Percentiles rank a stretch among this genome's conserved stretches.
These are phyloP conservation scores for Peziza echinospora DNA, from an alignment of 495 filamentous ascomycete genomes.

Conservation along the genomic window DNA sequence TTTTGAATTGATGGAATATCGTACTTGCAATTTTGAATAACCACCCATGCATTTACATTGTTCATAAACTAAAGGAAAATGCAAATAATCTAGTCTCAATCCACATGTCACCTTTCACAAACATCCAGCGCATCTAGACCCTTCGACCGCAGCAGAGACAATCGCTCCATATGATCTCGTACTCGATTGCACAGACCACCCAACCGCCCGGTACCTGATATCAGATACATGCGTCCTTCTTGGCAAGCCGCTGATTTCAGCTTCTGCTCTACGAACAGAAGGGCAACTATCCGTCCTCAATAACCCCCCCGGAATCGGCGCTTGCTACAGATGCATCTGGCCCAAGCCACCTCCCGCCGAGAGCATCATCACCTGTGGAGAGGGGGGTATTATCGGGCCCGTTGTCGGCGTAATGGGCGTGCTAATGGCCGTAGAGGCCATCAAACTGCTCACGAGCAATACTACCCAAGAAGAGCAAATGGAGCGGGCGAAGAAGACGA, in stretches of 20 bases:
- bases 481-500: constrained; percentile 20
- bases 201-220: constrained; percentile 74
- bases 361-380: constrained; percentile 60
- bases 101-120: constrained; percentile 39
- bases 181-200: constrained; percentile 87
- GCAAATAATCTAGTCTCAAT: constrained; percentile 33
- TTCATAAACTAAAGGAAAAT: constrained; percentile 4
- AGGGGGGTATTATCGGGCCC: constrained; percentile 77
- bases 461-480: constrained; percentile 23
- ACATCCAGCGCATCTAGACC: constrained; percentile 37
- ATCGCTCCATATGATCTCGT: constrained; percentile 49
- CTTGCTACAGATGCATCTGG: constrained; percentile 89
- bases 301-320: constrained; percentile 33
- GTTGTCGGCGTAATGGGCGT: constrained; percentile 92
- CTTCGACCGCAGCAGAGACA: constrained; percentile 39
- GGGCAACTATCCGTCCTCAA: constrained; percentile 80
- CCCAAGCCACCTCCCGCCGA: constrained; percentile 63
- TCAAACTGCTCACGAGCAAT: constrained; percentile 38
- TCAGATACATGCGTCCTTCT: constrained; percentile 71
- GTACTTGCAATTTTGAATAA: too few species aligned
- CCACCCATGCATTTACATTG: too few species aligned
- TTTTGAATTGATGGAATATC: not conserved
- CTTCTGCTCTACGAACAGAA: constrained; percentile 65
- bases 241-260: constrained; percentile 62
- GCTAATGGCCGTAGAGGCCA: constrained; percentile 68